A percentile compares a stretch with the other conserved stretches of the same genome.
Conservation (phyloP, 2,329 filamentous ascomycete genomes). For the Juglanconis sp. region DNA sequence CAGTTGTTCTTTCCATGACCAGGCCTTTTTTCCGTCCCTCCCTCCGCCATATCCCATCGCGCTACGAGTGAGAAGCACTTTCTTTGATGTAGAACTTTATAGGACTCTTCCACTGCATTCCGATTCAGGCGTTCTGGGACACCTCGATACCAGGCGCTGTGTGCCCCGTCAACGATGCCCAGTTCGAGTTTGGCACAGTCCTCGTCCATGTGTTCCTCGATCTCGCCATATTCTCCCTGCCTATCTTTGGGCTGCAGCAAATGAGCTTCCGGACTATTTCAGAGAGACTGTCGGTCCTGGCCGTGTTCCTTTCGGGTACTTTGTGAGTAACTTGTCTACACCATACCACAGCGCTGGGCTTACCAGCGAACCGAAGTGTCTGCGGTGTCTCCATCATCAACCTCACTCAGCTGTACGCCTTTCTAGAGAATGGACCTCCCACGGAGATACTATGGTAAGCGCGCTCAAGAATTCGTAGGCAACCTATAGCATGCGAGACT, state of each 20-base stretch:
- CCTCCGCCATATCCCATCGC: too few relatives aligned
- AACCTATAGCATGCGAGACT: not conserved
- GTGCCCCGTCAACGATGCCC: not conserved
- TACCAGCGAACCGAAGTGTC: not conserved
- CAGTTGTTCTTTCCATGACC: too few relatives aligned
- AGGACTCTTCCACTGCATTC: constrained; percentile 1
- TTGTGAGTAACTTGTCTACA: not conserved
- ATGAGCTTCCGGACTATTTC: not conserved
- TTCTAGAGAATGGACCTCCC: not conserved
- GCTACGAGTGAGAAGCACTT: too few relatives aligned
- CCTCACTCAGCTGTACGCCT: constrained; percentile 2
- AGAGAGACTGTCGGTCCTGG: not conserved
- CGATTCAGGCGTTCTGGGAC: constrained; percentile 7
- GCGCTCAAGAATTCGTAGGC: too few relatives aligned
- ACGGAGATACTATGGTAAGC: constrained; percentile 1
- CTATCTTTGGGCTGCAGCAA: not conserved
- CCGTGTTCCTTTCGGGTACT: not conserved
- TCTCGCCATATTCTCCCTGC: constrained; percentile 1
- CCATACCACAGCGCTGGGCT: not conserved
- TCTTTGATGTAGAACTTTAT: not conserved
- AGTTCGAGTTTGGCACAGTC: constrained; percentile 3
- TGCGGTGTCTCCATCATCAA: constrained; percentile 4
- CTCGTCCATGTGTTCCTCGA: constrained; percentile 5
- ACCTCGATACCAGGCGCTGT: not conserved
- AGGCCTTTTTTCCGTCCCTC: too few relatives aligned